A percentile compares a stretch with the other conserved stretches of the same genome.
Evolutionary conservation across 163 green algal species (phyloP).

Genomic region (Volvox carteri): DNA sequence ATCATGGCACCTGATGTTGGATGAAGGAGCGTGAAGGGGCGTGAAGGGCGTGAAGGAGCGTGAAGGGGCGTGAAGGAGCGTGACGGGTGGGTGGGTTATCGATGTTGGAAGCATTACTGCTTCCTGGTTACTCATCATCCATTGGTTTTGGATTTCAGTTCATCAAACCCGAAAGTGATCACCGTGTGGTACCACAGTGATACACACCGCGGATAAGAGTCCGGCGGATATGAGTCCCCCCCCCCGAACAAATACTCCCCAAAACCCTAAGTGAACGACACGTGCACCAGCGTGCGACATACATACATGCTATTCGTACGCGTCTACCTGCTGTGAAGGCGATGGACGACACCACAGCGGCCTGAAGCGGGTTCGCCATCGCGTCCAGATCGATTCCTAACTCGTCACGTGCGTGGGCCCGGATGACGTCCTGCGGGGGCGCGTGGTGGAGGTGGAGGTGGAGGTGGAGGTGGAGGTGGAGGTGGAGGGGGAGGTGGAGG

Average conservation of each 20-base stretch:
- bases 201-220: too few species aligned
- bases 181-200: too few species aligned
- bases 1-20: constrained; percentile 78
- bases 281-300: not conserved
- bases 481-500: too few species aligned
- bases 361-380: constrained; percentile 88
- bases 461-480: too few species aligned
- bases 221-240: not conserved
- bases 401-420: constrained; percentile 92
- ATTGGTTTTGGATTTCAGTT: too few species aligned
- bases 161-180: too few species aligned
- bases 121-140: too few species aligned
- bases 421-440: constrained; percentile 85
- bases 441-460: too few species aligned
- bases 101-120: too few species aligned
- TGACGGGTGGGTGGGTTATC: not conserved
- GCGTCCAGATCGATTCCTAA: constrained; percentile 95
- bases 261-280: not conserved
- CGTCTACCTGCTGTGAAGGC: constrained; percentile 76
- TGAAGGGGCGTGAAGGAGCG: not conserved
- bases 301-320: not conserved
- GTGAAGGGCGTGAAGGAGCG: not conserved
- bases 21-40: not conserved
- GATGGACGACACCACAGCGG: constrained; percentile 77
- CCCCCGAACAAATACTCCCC: not conserved